Evolutionary conservation across 2,329 filamentous ascomycete genomes (phyloP).

Genomic region (Colletotrichum zoysiae): DNA sequence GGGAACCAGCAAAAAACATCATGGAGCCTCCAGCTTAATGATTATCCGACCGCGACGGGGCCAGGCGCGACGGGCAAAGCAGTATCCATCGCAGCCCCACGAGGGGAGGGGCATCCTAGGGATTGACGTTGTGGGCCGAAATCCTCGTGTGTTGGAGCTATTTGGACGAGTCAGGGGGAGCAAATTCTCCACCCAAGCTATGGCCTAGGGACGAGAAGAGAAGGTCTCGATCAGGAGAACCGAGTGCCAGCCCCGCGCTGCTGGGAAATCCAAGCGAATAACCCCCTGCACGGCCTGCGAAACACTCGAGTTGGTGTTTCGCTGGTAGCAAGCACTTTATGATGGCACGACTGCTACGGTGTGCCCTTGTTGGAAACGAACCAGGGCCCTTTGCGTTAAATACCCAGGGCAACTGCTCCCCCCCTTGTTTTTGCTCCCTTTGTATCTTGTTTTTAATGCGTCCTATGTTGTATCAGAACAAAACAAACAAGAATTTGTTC

Average conservation of each 20-base stretch:
- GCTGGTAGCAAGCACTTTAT: slow-evolving; percentile 8
- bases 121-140: background rate
- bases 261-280: background rate
- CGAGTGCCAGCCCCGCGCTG: slow-evolving; percentile 11
- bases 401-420: slow-evolving; percentile 33
- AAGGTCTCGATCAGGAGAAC: background rate
- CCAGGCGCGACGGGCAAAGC: background rate
- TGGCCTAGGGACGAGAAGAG: background rate
- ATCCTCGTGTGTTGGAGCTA: background rate
- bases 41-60: background rate
- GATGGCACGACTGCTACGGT: slow-evolving; percentile 23
- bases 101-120: background rate
- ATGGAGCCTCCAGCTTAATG: background rate
- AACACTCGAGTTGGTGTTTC: slow-evolving; percentile 25
- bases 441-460: too few species aligned
- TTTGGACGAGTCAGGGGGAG: slow-evolving; percentile 14
- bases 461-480: too few species aligned
- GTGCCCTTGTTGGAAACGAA: slow-evolving; percentile 15
- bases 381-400: slow-evolving; percentile 33
- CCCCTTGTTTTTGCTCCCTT: slow-evolving; percentile 8
- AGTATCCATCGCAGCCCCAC: background rate
- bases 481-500: too few species aligned
- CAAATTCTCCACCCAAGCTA: background rate
- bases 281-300: slow-evolving; percentile 7
- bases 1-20: background rate